Percentiles rank a stretch among this genome's conserved stretches.
phyloP scores from a whole-genome alignment of 495 filamentous ascomycete species.

The Recurvomyces mirabilis region DNA sequence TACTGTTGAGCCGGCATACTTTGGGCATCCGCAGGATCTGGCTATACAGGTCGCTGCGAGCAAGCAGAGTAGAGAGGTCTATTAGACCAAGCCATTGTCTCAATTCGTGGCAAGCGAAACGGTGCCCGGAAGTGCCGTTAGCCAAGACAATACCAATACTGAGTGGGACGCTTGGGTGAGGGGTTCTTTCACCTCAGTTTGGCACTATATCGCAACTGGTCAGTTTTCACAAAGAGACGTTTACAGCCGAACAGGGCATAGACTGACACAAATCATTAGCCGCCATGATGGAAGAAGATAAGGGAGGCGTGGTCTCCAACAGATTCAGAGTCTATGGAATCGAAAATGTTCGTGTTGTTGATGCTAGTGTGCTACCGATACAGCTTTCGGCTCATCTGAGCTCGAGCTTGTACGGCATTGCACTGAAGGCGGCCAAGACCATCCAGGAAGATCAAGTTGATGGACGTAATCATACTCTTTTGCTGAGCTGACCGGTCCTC shows the following conservation, averaged over 20 bases:
- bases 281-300: conserved; percentile 19
- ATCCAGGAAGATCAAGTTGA: conserved; percentile 7
- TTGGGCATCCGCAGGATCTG: conserved; percentile 3
- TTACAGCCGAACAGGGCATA: too few species aligned
- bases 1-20: conserved; percentile 7
- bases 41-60: background rate
- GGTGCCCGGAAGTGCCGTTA: conserved; percentile 17
- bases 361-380: conserved; percentile 23
- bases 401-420: conserved; percentile 21
- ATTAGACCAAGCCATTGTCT: conserved; percentile 33
- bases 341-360: conserved; percentile 14
- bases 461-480: too few species aligned
- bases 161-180: conserved; percentile 21
- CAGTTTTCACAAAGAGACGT: too few species aligned
- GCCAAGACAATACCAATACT: conserved; percentile 18
- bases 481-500: too few species aligned
- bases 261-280: too few species aligned
- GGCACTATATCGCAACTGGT: conserved; percentile 25
- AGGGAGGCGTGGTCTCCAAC: conserved; percentile 19
- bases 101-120: conserved; percentile 22
- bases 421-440: conserved; percentile 19
- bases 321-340: conserved; percentile 21
- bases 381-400: conserved; percentile 12
- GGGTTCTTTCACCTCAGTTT: conserved; percentile 24
- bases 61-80: conserved; percentile 1